Percentiles rank a stretch among this genome's conserved stretches.
Evolutionary conservation across 1,284 basidiomycete genomes (phyloP).

Genomic region (Wallemia ichthyophaga): DNA sequence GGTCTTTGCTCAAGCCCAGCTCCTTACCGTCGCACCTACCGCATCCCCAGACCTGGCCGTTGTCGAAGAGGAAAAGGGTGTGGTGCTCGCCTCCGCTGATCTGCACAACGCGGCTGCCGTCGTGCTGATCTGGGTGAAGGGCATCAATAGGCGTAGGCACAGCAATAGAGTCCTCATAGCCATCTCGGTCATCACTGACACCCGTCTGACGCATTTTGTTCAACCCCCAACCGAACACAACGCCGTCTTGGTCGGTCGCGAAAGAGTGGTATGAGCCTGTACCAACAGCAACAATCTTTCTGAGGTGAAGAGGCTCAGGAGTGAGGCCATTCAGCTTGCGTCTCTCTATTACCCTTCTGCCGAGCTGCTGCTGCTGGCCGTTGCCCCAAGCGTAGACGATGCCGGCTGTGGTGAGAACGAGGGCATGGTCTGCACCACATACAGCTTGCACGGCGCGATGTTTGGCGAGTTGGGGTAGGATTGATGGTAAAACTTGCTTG

Average conservation of each 20-base stretch:
- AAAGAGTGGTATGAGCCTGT: conserved; percentile 64
- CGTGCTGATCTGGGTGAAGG: conserved; percentile 34
- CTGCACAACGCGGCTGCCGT: conserved; percentile 31
- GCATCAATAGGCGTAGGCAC: conserved; percentile 35
- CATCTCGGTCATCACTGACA: conserved; percentile 20
- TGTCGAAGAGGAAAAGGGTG: conserved; percentile 51
- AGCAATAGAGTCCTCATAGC: conserved; percentile 26
- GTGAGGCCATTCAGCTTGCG: conserved; percentile 52
- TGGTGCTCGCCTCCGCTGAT: conserved; percentile 57
- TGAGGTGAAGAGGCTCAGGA: conserved; percentile 46
- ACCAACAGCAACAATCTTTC: conserved; percentile 44
- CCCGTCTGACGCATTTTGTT: conserved; percentile 47
- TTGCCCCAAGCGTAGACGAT: conserved; percentile 49
- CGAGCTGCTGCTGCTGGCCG: conserved; percentile 59
- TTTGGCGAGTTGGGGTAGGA: conserved; percentile 16
- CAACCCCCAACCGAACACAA: conserved; percentile 70
- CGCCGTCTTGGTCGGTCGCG: conserved; percentile 49
- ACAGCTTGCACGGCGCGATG: conserved; percentile 39
- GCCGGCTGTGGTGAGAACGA: conserved; percentile 56
- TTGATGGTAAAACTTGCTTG: conserved; percentile 18
- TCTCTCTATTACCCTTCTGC: conserved; percentile 50
- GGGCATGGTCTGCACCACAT: conserved; percentile 56
- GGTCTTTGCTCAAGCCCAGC: conserved; percentile 36
- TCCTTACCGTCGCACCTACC: conserved; percentile 50
- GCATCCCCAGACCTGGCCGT: conserved; percentile 53